Percentiles rank a stretch among this genome's conserved stretches.
phyloP scores from a whole-genome alignment of 2,329 filamentous ascomycete genomes.

The Myriosclerotinia curreyana region DNA sequence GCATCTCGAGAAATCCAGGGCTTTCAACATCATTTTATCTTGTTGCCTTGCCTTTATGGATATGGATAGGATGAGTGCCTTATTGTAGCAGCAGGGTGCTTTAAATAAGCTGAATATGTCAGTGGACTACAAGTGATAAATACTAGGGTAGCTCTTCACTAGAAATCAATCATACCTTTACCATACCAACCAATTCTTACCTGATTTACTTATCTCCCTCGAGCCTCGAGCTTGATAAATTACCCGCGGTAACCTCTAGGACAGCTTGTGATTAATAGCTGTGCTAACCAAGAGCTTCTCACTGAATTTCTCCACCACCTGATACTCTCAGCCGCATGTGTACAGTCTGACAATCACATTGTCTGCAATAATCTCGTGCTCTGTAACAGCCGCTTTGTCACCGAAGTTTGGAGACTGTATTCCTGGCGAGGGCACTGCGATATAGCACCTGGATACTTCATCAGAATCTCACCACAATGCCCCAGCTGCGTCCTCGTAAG shows the following conservation, averaged over 20 bases:
- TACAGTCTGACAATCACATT: not conserved
- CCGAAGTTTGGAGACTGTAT: not conserved
- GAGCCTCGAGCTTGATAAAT: not conserved
- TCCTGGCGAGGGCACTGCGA: not conserved
- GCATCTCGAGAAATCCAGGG: not conserved
- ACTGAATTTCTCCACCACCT: no score
- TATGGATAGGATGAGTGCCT: not conserved
- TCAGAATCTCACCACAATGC: no score
- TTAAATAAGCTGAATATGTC: not conserved
- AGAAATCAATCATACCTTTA: not conserved
- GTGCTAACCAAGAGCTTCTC: not conserved
- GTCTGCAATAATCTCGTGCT: not conserved
- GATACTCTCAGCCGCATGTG: not conserved
- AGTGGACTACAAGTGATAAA: not conserved
- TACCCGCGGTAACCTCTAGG: not conserved
- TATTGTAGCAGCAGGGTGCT: not conserved
- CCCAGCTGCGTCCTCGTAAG: not conserved
- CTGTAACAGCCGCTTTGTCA: not conserved
- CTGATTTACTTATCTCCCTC: not conserved
- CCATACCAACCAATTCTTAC: not conserved
- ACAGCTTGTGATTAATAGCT: not conserved
- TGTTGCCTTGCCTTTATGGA: not conserved
- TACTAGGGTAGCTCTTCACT: not conserved
- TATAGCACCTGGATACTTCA: not conserved
- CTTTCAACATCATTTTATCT: conserved; percentile 1